Evolutionary conservation across 192 early-diverging fungal genomes (phyloP), one percentile per base, ranked within the genome.

Genomic region (Umbelopsis sp.): DNA sequence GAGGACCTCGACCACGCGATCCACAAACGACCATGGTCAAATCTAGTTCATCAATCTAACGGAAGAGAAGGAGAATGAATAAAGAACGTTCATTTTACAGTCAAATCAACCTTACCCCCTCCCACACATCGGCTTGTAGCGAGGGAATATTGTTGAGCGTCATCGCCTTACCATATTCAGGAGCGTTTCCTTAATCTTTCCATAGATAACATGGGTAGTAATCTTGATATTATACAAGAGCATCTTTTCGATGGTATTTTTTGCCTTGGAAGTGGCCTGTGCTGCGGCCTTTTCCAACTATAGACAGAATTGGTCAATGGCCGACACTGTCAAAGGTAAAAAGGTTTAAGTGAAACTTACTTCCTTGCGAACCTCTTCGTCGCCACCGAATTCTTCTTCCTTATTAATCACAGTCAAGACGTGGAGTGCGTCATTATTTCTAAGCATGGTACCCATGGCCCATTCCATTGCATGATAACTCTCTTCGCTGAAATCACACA

Each of bases 11-110:
- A 5, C 75, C 85, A 24, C 85, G 83, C 11, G 82, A 82, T 11
- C 85, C 85, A 43, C 81, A 81, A 24, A 86, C 74, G n/a, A 84
- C 81, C 54, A 83, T 84, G 0, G 82, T 82, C 36, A 86, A 43
- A 25, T 79, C 77, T 26, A 82, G 45, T 36, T 78, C 77, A 31
- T 82, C 81, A 66, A 82, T 82, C 77, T 79, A 26, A n/a, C n/a
- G n/a, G 8, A 53, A 22, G 25, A 29, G 0, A 26, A 2, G 26
- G 22, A 8, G 38, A 41, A 41, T 41, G 36, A 38, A 38, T 38
- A n/a, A n/a, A n/a, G n/a, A 38, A 38, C 8, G 36, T 8, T 38
- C 36, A 38, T 38, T 8, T 38, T 38, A 5, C 8, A 5, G 45
- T 0, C 1, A 68, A 68, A 24, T 0, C 12, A 38, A 38, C 36